Percentiles rank a stretch among this genome's conserved stretches.
phyloP scores from a whole-genome alignment of 2,329 filamentous ascomycete genomes.

The Aspergillus ochraceus region DNA sequence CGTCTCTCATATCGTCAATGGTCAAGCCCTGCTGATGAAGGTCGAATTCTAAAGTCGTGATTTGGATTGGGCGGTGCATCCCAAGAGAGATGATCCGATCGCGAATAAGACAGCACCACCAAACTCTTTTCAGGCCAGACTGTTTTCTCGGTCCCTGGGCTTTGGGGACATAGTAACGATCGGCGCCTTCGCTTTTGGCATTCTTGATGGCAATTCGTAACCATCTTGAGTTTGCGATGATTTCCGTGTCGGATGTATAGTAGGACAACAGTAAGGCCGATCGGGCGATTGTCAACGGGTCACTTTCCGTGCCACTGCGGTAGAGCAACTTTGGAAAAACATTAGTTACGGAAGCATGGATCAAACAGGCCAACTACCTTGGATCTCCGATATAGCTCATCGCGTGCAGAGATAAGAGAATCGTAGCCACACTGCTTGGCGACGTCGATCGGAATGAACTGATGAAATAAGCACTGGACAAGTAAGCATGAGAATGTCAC shows the following conservation, averaged over 20 bases:
- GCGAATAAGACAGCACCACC: conserved; percentile 17
- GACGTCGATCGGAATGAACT: conserved; percentile 11
- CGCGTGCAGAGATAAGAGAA: conserved; percentile 10
- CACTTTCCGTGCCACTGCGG: not conserved
- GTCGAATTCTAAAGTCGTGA: conserved; percentile 12
- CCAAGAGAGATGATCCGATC: conserved; percentile 16
- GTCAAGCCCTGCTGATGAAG: conserved; percentile 9
- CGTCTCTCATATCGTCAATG: conserved; percentile 10
- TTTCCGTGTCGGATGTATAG: conserved; percentile 14
- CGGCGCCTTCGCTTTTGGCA: not conserved
- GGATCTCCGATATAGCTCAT: conserved; percentile 14
- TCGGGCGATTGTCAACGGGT: conserved; percentile 7
- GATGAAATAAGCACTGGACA: not conserved
- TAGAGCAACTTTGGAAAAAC: not conserved
- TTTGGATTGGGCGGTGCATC: conserved; percentile 16
- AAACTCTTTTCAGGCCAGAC: conserved; percentile 12
- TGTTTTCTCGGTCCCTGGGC: not conserved
- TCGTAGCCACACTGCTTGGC: conserved; percentile 15
- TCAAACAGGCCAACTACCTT: conserved; percentile 4
- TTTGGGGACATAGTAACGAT: not conserved
- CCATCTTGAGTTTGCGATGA: conserved; percentile 13
- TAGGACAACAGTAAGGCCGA: conserved; percentile 11
- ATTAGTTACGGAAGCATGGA: not conserved
- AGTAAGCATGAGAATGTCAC: not conserved
- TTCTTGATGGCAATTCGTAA: not conserved